Percentiles rank a stretch among this genome's conserved stretches.
Conservation (phyloP, 129 eudicot species). For the Calendula officinalis region DNA sequence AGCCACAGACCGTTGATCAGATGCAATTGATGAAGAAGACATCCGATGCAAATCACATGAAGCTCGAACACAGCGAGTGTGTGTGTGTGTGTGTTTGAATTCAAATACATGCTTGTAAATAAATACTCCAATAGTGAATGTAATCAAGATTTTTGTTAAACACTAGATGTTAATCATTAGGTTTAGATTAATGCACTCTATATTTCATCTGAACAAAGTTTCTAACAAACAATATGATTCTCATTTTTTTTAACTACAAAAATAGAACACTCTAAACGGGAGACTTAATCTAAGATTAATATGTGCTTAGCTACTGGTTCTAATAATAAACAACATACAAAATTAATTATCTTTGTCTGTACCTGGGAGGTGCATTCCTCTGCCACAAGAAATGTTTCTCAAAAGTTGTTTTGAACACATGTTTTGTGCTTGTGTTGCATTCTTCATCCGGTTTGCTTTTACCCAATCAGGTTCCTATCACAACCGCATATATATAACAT, state of each 20-base stretch:
- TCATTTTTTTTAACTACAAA: constrained; percentile 17
- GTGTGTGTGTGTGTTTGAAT: neutral
- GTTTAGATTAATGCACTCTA: constrained; percentile 13
- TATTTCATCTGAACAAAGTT: neutral
- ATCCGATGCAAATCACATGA: neutral
- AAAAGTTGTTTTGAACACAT: constrained; percentile 79
- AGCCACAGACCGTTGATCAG: neutral
- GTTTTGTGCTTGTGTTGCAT: constrained; percentile 77
- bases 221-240: constrained; percentile 10
- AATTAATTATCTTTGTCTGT: neutral
- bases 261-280: neutral
- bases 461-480: constrained; percentile 98
- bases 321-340: constrained; percentile 2
- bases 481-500: neutral
- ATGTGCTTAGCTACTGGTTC: constrained; percentile 6
- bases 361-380: constrained; percentile 22
- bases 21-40: neutral
- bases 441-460: constrained; percentile 82
- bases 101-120: neutral
- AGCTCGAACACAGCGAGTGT: constrained; percentile 10
- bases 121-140: neutral
- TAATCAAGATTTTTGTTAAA: constrained; percentile 19
- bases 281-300: constrained; percentile 18
- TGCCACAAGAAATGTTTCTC: constrained; percentile 63
- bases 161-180: neutral